Evolutionary conservation across 495 filamentous ascomycete genomes (phyloP), one percentile per base, ranked within the genome.

Genomic region (Neurospora sp.): DNA sequence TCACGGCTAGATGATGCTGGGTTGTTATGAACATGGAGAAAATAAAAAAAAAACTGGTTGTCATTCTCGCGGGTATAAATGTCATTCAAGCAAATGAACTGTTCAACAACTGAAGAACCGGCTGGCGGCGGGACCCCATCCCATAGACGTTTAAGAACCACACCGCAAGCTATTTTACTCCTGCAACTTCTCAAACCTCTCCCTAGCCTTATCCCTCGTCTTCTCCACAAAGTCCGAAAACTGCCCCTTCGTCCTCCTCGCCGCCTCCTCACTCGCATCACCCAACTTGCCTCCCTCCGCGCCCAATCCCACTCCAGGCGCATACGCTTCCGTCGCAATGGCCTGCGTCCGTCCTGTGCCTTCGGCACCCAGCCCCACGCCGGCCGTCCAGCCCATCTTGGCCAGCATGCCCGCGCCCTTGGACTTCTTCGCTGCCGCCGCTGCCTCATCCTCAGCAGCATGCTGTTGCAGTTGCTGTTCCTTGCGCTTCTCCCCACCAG

Each of bases 301-400:
- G 0, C 94, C 94, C 31, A 98, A 81, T 8, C 94, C 94, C 0
- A 96, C 94, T 18, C 94, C 94, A 39, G 91, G 89, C 3, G 89
- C 88, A 79, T 97, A 98, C 41, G 93, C 87, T 69, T 92, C 89
- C 0, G 92, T 92, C 14, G 89, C 85, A 72, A 98, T 92, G 0
- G 92, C 91, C 20, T 90, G 90, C 0, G 90, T 93, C 70, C 90
- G 88, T 4, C 94, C 94, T 1, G 90, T 89, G 0, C 94, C 92
- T 75, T 91, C 88, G 3, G 91, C 92, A 59, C 94, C 94, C 23
- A 98, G 84, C 2, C 94, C 94, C 72, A 90, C 86, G 1, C 94
- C 94, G 3, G 88, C 88, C 14, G 86, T 90, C 92, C 92, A 97
- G 18, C 94, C 94, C 93, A 97, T 96, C 83, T 97, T 97, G 70